Evolutionary conservation across 495 filamentous ascomycete genomes (phyloP), one percentile per base, ranked within the genome.

Genomic region (Zalerion maritima): DNA sequence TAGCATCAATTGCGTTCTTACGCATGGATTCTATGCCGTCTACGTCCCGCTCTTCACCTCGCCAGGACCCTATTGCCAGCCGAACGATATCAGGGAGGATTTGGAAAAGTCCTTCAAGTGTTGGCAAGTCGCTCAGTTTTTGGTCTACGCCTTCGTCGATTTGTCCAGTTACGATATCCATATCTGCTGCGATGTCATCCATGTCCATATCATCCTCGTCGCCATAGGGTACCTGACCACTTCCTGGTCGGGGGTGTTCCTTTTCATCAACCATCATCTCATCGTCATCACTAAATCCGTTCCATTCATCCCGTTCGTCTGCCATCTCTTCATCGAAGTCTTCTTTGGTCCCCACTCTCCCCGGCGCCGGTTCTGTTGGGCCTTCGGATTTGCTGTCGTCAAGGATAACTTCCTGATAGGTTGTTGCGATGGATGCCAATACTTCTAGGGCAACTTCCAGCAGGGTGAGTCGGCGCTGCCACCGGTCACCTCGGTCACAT

Each of bases 401-500:
- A 23, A 43, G 40, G 7, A 45, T 20, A 6, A 58, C 52, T 13
- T 56, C 52, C 20, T 65, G 59, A 13, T 71, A 47, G 15, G 53
- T 52, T 2, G 69, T 69, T 14, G 67, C 68, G 33, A 76, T 72
- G 5, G 72, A 71, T 6, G 67, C 67, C 1, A 72, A 35, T 6
- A 70, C 58, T 37, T 73, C 69, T 1, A 76, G 41, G 10, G 62
- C 65, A 10, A 64, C 32, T 37, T 66, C 54, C 19, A 66, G 31
- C 13, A 61, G 46, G 21, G 63, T 44, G 12, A 40, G 36, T 5
- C 51, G 31, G 37, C 23, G 45, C 2, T 40, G 32, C 10, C 29
- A 40, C 18, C 32, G 26, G 18, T 43, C 18, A 14, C 49, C 54
- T n/a, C n/a, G n/a, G 14, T 58, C 55, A 15, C 39, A 25, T 34